Base-by-base conservation (phyloP, 805 yeast species). In the Teunomyces pallodes region DNA sequence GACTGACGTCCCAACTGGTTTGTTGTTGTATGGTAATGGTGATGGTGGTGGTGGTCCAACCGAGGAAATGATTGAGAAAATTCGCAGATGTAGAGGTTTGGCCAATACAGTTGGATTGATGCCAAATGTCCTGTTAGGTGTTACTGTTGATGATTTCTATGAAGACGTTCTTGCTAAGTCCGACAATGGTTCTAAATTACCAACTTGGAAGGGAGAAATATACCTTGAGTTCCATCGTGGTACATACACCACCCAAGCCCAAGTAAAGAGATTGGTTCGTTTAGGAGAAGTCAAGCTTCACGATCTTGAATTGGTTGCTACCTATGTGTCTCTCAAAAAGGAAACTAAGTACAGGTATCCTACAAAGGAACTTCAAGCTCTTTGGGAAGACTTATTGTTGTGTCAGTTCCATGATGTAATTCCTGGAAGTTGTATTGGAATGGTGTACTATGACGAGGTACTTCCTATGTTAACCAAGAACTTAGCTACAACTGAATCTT, bases 1-100 rank as follows among this genome's bases (percentile, higher is more conserved):
- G 54, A 84, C 90, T 48, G 81, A 83, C 52, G 90, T 84, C 47
- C 92, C 87, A 50, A 82, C 87, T 8, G 92, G 96, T 0, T 72
- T 92, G 57, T 70, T 94, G 61, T 72, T 90, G 38, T 94, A 81
- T 58, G 99, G 99, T 35, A 84, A 87, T 58, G 99, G 99, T 59
- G 99, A 92, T 64, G 99, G 99, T 58, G 99, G 99, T 52, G 99
- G 99, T 54, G 99, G 99, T 6, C 98, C 99, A 41, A 84, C 89
- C 3, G 87, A 87, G 35, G 96, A 88, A 60, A 91, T 90, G 96
- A 60, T 92, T 53, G 98, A 94, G 62, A 91, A 90, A 64, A 76
- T 92, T 60, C 82, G 98, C 62, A 83, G 98, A 57, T 85, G 92
- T 64, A 80, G 98, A 60, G 97, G 97, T 12, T 66, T 91, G 50